These are phyloP conservation scores for Marchantia polymorpha DNA, from an alignment of 225 moss, liverwort and hornwort species.

Conservation along the genomic window DNA sequence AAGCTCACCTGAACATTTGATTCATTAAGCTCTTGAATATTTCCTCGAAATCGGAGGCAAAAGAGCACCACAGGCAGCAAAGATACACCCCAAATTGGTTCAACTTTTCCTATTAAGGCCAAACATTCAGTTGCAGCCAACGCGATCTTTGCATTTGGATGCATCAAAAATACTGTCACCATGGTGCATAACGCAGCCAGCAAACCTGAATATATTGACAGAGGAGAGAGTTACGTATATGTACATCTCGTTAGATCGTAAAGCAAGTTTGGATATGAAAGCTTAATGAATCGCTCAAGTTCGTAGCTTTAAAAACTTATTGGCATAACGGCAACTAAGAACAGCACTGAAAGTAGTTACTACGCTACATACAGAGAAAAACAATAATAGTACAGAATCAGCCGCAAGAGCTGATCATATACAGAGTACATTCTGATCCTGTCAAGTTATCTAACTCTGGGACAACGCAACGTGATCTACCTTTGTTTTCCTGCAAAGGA, in stretches of 20 bases:
- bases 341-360: background rate
- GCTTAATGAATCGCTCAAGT: no score
- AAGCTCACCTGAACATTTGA: conserved; percentile 37
- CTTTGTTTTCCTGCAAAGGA: conserved; percentile 31
- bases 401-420: background rate
- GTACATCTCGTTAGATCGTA: background rate
- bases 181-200: conserved; percentile 33
- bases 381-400: no score
- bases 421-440: no score
- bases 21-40: conserved; percentile 4
- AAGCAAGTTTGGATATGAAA: background rate
- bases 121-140: conserved; percentile 37
- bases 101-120: conserved; percentile 35
- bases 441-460: background rate
- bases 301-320: background rate
- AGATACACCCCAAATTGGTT: conserved; percentile 50
- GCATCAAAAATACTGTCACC: conserved; percentile 38
- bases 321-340: background rate
- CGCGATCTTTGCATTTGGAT: conserved; percentile 31
- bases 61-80: conserved; percentile 46
- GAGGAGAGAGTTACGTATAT: background rate
- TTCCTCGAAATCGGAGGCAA: conserved; percentile 37
- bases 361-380: no score
- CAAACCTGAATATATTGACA: conserved; percentile 29
- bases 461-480: conserved; percentile 12